These are phyloP conservation scores for Suhomyces taliae DNA, from an alignment of 1,139 yeast genomes.

Conservation along the genomic window DNA sequence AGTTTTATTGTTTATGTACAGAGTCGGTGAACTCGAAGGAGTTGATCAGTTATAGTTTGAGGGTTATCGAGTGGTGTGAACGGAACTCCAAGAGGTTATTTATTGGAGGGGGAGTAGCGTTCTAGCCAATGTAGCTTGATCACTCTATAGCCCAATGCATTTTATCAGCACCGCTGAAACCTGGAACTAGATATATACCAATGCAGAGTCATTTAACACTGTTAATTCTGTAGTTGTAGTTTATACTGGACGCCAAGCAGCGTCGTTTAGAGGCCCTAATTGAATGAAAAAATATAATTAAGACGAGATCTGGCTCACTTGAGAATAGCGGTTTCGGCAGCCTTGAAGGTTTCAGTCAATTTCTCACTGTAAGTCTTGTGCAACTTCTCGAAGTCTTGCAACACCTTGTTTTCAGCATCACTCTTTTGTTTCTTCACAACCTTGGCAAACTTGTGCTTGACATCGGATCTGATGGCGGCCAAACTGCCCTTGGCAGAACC, in stretches of 20 bases:
- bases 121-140: slow-evolving; percentile 13
- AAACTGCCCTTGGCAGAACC: slow-evolving; percentile 47
- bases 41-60: slow-evolving; percentile 33
- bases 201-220: background rate
- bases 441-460: slow-evolving; percentile 57
- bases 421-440: slow-evolving; percentile 47
- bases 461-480: slow-evolving; percentile 60
- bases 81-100: slow-evolving; percentile 36
- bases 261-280: too few species aligned
- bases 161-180: too few species aligned
- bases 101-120: slow-evolving; percentile 26
- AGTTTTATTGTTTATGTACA: slow-evolving; percentile 40
- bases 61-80: slow-evolving; percentile 43
- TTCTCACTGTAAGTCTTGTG: slow-evolving; percentile 64
- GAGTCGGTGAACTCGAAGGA: slow-evolving; percentile 29
- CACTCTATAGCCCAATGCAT: too few species aligned
- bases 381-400: slow-evolving; percentile 61
- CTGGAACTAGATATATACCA: background rate
- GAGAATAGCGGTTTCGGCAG: slow-evolving; percentile 53
- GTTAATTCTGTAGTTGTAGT: too few species aligned
- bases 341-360: slow-evolving; percentile 57
- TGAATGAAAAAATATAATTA: too few species aligned
- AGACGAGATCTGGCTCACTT: slow-evolving; percentile 22
- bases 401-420: slow-evolving; percentile 54
- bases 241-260: too few species aligned